phyloP scores from a whole-genome alignment of 371 early-diverging fungal species.

The Actinomortierella ambigua region DNA sequence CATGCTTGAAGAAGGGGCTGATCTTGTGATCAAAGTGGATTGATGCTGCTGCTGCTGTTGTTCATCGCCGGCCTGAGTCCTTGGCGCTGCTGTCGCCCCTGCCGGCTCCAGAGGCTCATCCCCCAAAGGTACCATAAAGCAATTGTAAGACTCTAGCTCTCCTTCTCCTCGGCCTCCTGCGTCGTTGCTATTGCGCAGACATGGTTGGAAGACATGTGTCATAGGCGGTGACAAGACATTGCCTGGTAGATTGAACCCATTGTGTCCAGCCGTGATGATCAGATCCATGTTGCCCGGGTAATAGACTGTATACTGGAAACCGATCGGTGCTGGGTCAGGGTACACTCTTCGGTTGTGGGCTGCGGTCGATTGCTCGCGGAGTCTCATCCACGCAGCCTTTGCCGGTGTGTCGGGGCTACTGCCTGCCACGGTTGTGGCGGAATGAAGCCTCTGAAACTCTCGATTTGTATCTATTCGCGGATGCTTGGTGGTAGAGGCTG shows the following conservation, averaged over 20 bases:
- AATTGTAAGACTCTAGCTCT: not conserved
- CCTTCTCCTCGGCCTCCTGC: no score
- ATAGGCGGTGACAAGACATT: conserved; percentile 6
- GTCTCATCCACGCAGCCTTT: no score
- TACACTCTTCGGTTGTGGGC: no score
- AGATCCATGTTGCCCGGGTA: conserved; percentile 40
- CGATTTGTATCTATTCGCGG: conserved; percentile 2
- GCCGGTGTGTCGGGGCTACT: no score
- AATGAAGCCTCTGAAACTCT: no score
- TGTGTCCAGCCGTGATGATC: conserved; percentile 35
- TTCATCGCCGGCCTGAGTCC: conserved; percentile 14
- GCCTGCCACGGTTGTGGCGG: no score
- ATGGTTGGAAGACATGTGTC: conserved; percentile 22
- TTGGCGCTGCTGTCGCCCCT: no score
- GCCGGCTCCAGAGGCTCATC: no score
- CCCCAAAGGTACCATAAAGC: not conserved
- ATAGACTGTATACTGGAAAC: conserved; percentile 31
- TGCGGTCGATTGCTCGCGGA: no score
- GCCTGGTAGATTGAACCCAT: conserved; percentile 17
- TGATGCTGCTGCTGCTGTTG: not conserved
- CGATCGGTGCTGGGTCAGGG: conserved; percentile 22
- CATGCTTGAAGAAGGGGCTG: not conserved
- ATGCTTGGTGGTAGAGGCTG: not conserved
- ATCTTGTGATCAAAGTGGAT: no score
- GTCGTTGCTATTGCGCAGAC: no score